phyloP scores from a whole-genome alignment of 495 filamentous ascomycete genomes.

The Aspergillus avenaceus region DNA sequence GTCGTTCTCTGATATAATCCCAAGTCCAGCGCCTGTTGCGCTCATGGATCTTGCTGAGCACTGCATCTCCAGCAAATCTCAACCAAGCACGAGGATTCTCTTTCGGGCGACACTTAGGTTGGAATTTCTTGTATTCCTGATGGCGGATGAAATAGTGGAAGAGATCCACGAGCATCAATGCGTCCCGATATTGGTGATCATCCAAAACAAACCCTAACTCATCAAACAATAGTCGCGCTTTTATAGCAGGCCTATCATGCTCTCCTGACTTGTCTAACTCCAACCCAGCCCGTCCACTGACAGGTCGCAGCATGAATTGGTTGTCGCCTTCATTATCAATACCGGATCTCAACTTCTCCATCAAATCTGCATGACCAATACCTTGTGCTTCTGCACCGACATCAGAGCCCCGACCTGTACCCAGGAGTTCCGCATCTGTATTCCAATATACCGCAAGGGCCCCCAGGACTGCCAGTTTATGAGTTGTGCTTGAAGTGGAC shows the following conservation, averaged over 20 bases:
- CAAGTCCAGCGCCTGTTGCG: conserved; percentile 87
- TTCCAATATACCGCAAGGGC: conserved; percentile 96
- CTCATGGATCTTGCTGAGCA: conserved; percentile 90
- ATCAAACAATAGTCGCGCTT: conserved; percentile 86
- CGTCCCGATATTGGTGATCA: conserved; percentile 94
- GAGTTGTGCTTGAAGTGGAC: conserved; percentile 71
- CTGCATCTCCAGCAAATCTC: conserved; percentile 79
- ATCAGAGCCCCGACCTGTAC: conserved; percentile 61
- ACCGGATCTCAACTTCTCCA: conserved; percentile 68
- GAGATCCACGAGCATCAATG: conserved; percentile 93
- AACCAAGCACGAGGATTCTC: conserved; percentile 93
- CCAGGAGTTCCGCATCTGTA: conserved; percentile 80
- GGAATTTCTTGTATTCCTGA: conserved; percentile 92
- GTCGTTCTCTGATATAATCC: conserved; percentile 86
- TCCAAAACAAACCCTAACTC: conserved; percentile 94
- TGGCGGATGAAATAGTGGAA: conserved; percentile 98
- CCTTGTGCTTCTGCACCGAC: conserved; percentile 61
- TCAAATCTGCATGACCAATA: conserved; percentile 66
- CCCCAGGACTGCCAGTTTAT: conserved; percentile 86
- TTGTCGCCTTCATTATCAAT: conserved; percentile 73
- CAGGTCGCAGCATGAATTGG: conserved; percentile 92
- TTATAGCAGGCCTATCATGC: conserved; percentile 77
- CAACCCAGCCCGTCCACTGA: conserved; percentile 85
- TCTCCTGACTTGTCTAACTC: conserved; percentile 90
- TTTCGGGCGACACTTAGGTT: conserved; percentile 79